A percentile compares a stretch with the other conserved stretches of the same genome.
These are phyloP conservation scores for Parascedosporium putredinis DNA, from an alignment of 2,329 filamentous ascomycete species.

Conservation along the genomic window DNA sequence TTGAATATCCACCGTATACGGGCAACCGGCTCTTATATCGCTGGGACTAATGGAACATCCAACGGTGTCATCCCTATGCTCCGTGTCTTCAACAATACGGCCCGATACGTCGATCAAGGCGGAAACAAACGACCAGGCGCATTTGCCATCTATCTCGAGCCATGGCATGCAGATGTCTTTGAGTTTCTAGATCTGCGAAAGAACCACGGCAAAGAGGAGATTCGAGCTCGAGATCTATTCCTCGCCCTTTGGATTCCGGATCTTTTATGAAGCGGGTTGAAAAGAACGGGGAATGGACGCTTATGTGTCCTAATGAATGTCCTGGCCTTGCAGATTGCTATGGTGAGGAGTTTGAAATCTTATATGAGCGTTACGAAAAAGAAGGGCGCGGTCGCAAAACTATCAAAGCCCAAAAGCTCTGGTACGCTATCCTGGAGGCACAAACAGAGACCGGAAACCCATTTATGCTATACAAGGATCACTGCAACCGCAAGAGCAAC, in stretches of 20 bases:
- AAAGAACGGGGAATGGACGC: conserved; percentile 90
- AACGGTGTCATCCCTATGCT: conserved; percentile 98
- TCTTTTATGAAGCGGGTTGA: conserved; percentile 99
- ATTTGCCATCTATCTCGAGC: conserved; percentile 97
- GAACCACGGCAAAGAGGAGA: conserved; percentile 98
- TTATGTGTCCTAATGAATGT: conserved; percentile 97
- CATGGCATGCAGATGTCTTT: conserved; percentile 97
- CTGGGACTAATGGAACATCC: conserved; percentile 93
- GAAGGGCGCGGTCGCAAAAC: conserved; percentile 83
- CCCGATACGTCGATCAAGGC: conserved; percentile 95
- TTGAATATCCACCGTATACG: conserved; percentile 95
- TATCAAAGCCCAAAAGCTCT: conserved; percentile 95
- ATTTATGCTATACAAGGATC: conserved; percentile 99
- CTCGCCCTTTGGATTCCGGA: conserved; percentile 97
- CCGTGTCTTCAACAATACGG: conserved; percentile 98
- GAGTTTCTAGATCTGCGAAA: conserved; percentile 96
- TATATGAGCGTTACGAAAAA: conserved; percentile 87
- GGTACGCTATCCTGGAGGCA: conserved; percentile 96
- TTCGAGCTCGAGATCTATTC: conserved; percentile 94
- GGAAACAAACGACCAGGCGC: conserved; percentile 98
- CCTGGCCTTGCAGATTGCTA: conserved; percentile 93
- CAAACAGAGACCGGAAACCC: conserved; percentile 99
- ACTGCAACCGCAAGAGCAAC: conserved; percentile 98
- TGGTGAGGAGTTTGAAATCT: conserved; percentile 89
- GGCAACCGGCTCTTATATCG: conserved; percentile 95